phyloP scores from a whole-genome alignment of 805 yeast species.

The Zygosaccharomyces bailii region DNA sequence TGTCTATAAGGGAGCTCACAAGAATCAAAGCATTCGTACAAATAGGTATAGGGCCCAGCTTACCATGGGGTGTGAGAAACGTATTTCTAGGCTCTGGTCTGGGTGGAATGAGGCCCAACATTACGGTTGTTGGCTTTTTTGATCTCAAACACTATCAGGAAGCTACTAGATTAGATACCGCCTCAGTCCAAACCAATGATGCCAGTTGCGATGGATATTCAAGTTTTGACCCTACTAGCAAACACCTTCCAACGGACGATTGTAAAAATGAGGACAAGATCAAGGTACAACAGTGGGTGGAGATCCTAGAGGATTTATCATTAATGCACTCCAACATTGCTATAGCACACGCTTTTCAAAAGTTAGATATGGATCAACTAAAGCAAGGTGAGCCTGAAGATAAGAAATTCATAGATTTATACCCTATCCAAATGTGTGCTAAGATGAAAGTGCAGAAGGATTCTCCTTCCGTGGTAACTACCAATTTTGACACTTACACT shows the following conservation, averaged over 20 bases:
- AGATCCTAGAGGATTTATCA: constrained; percentile 83
- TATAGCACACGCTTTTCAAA: constrained; percentile 81
- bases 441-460: constrained; percentile 42
- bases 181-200: constrained; percentile 12
- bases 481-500: constrained; percentile 94
- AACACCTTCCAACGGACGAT: constrained; percentile 69
- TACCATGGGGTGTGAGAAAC: constrained; percentile 94
- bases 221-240: constrained; percentile 25
- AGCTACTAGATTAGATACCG: constrained; percentile 3
- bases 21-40: constrained; percentile 92
- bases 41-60: constrained; percentile 77
- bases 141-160: constrained; percentile 44
- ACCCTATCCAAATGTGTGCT: constrained; percentile 97
- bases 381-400: constrained; percentile 29
- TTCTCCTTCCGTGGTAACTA: constrained; percentile 54
- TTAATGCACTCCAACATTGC: constrained; percentile 90
- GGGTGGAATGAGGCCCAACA: constrained; percentile 98
- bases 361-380: constrained; percentile 55
- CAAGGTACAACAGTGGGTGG: constrained; percentile 81
- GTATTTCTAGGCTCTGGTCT: constrained; percentile 89
- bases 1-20: constrained; percentile 70
- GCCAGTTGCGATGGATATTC: constrained; percentile 24
- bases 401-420: constrained; percentile 71
- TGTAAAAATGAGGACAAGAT: constrained; percentile 70
- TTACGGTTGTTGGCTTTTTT: constrained; percentile 86